A percentile compares a stretch with the other conserved stretches of the same genome.
phyloP scores from a whole-genome alignment of 805 yeast species.

The Candida saitoana region DNA sequence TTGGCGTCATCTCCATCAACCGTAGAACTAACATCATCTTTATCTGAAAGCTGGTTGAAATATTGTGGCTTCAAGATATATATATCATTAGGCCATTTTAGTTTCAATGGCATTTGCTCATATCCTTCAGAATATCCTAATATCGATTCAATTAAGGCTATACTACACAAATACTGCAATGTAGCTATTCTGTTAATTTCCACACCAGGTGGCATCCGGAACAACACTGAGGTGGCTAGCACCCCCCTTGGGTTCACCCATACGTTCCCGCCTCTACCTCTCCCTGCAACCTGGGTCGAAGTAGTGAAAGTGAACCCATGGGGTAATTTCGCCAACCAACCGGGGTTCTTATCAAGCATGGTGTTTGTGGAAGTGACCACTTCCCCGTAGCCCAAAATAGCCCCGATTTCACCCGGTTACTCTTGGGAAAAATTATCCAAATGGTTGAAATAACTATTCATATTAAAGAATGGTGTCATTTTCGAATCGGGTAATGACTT shows the following conservation, averaged over 20 bases:
- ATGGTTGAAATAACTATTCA: constrained; percentile 47
- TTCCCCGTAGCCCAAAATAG: constrained; percentile 71
- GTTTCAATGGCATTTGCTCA: constrained; percentile 68
- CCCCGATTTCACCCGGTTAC: constrained; percentile 48
- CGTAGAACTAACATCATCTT: constrained; percentile 29
- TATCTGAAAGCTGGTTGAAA: constrained; percentile 27
- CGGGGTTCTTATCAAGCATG: constrained; percentile 68
- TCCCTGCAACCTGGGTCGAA: constrained; percentile 81
- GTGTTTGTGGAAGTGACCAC: constrained; percentile 86
- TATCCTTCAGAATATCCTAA: constrained; percentile 58
- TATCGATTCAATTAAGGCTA: constrained; percentile 81
- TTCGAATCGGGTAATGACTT: constrained; percentile 44
- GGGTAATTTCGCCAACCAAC: constrained; percentile 57
- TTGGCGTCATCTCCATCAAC: constrained; percentile 57
- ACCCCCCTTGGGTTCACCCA: constrained; percentile 97
- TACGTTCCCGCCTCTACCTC: constrained; percentile 91
- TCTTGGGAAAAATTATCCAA: constrained; percentile 27
- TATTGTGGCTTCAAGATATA: constrained; percentile 69
- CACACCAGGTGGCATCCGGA: constrained; percentile 50
- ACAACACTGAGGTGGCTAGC: constrained; percentile 70
- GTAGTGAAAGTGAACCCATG: constrained; percentile 70
- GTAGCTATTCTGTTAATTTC: constrained; percentile 63
- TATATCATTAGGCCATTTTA: constrained; percentile 97
- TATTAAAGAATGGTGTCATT: constrained; percentile 71
- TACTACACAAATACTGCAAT: constrained; percentile 76